Conservation (phyloP, 345 rosid genomes). For the sweet orange (Citrus sinensis) region DVS_A1.0 CM039164.1:25416001-25416500, state of each 20-base stretch:
- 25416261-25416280: conserved; percentile 15
- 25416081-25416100: not conserved
- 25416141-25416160: conserved; percentile 41
- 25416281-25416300: conserved; percentile 14
- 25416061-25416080: not conserved
- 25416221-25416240: conserved; percentile 13
- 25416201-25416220: conserved; percentile 29
- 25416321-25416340: conserved; percentile 14
- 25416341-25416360: not conserved
- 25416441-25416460: conserved; percentile 12
- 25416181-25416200: conserved; percentile 46
- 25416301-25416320: conserved; percentile 13
- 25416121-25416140: conserved; percentile 12
- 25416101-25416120: not conserved
- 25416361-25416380: conserved; percentile 48
- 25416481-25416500: conserved; percentile 40
- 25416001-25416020: conserved; percentile 1
- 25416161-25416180: conserved; percentile 43
- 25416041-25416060: not conserved
- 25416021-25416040: conserved; percentile 13
- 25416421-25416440: conserved; percentile 1
- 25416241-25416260: conserved; percentile 14
- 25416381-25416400: conserved; percentile 38
- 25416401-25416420: conserved; percentile 17
- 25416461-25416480: conserved; percentile 9